These are phyloP conservation scores for Pseudogymnoascus sp. DNA, from an alignment of 2,329 filamentous ascomycete species.

Conservation along the genomic window DNA sequence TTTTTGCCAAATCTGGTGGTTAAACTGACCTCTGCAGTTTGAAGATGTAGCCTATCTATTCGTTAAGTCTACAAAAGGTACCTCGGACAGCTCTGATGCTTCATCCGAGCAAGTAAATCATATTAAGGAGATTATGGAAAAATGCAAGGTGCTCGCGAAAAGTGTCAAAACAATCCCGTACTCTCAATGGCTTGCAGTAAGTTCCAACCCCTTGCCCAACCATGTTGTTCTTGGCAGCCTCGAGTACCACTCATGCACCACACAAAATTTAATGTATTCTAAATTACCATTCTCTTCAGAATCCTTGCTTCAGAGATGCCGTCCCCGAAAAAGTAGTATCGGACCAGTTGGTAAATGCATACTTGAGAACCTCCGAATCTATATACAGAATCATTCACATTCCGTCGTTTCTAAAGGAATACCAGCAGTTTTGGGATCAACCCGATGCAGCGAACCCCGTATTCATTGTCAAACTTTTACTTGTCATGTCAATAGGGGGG, in stretches of 20 bases:
- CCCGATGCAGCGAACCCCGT: constrained; percentile 15
- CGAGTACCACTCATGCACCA: neutral
- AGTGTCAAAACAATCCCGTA: constrained; percentile 17
- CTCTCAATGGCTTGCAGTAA: constrained; percentile 13
- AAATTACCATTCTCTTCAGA: constrained; percentile 5
- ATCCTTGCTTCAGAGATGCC: constrained; percentile 16
- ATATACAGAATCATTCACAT: constrained; percentile 38
- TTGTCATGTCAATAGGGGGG: constrained; percentile 23
- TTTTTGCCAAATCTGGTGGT: neutral
- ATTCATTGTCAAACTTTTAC: constrained; percentile 21
- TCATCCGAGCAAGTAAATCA: neutral
- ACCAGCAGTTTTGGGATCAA: constrained; percentile 33
- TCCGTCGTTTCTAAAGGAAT: constrained; percentile 39
- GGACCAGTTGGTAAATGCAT: constrained; percentile 33
- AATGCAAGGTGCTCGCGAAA: constrained; percentile 20
- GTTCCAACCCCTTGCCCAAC: neutral
- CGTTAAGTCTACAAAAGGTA: constrained; percentile 12
- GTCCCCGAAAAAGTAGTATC: constrained; percentile 21
- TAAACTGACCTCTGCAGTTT: constrained; percentile 16
- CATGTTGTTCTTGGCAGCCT: neutral
- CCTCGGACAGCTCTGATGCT: neutral
- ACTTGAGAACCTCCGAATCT: constrained; percentile 36
- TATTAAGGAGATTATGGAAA: constrained; percentile 13
- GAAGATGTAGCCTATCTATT: constrained; percentile 15
- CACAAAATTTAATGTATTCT: neutral